Evolutionary conservation across 78 protist species (phyloP).

Genomic region (Pelomyxa schiedti): DNA sequence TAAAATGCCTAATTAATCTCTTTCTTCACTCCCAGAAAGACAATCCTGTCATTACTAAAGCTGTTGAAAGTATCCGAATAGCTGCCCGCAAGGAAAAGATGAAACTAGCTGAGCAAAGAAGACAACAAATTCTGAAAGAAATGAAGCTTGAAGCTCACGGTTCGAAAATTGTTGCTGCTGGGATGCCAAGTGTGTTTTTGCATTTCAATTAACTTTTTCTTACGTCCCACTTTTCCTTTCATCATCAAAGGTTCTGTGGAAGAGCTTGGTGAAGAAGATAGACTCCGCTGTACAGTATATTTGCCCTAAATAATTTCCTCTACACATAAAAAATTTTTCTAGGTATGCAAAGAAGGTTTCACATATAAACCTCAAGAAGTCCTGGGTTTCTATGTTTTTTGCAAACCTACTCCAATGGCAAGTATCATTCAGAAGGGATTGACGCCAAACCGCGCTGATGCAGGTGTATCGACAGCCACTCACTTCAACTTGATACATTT

Average conservation of each 20-base stretch:
- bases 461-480: constrained; percentile 51
- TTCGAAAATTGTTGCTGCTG: constrained; percentile 2
- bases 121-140: constrained; percentile 21
- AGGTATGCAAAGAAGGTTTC: constrained; percentile 71
- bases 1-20: too few relatives aligned
- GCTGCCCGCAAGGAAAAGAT: constrained; percentile 29
- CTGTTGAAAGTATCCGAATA: constrained; percentile 13
- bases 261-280: constrained; percentile 54
- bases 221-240: background rate
- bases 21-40: too few relatives aligned
- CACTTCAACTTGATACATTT: constrained; percentile 68
- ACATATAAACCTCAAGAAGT: constrained; percentile 42
- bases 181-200: too few relatives aligned
- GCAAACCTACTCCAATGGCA: constrained; percentile 3
- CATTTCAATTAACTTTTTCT: background rate
- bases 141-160: constrained; percentile 33
- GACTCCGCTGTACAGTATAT: constrained; percentile 62
- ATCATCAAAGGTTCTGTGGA: too few relatives aligned
- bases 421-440: too few relatives aligned
- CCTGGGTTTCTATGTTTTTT: constrained; percentile 57
- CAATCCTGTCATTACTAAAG: background rate
- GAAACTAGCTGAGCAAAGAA: constrained; percentile 39
- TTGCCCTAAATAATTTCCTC: too few relatives aligned
- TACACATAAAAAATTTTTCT: too few relatives aligned
- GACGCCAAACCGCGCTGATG: constrained; percentile 14